Evolutionary conservation across 805 yeast species (phyloP).

Genomic region (Sugiyamaella floridensis): DNA sequence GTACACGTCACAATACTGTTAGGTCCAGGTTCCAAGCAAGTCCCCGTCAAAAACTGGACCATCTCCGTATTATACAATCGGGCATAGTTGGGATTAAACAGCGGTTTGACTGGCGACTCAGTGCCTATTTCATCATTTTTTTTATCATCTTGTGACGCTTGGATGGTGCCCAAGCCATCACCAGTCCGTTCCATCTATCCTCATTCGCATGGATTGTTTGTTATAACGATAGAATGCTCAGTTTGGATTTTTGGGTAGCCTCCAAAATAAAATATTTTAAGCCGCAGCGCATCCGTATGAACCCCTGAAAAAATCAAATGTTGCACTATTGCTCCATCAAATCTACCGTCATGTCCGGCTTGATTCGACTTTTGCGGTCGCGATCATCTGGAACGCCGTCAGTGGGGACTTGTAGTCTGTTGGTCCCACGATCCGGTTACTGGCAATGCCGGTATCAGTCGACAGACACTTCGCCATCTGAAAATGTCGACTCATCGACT

Average conservation of each 20-base stretch:
- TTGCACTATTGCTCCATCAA: background rate
- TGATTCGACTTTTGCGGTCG: background rate
- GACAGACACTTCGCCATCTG: background rate
- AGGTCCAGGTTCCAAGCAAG: background rate
- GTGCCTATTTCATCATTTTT: background rate
- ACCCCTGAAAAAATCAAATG: background rate
- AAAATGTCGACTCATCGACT: no score
- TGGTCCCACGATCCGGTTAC: background rate
- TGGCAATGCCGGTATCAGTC: background rate
- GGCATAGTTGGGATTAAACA: constrained; percentile 9
- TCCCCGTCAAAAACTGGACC: constrained; percentile 9
- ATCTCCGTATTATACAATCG: constrained; percentile 9
- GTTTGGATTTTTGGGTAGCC: no score
- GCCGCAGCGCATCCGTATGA: background rate
- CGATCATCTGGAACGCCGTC: background rate
- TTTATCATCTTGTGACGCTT: background rate
- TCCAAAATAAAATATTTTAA: no score
- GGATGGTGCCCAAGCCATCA: background rate
- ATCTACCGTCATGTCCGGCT: background rate
- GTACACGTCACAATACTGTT: background rate
- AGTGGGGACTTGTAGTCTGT: no score
- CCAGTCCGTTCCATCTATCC: background rate
- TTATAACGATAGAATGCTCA: background rate
- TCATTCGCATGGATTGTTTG: background rate
- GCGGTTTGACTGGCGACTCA: background rate